phyloP scores from a whole-genome alignment of 139 green algal species.

The Haematococcus lacustris region DNA sequence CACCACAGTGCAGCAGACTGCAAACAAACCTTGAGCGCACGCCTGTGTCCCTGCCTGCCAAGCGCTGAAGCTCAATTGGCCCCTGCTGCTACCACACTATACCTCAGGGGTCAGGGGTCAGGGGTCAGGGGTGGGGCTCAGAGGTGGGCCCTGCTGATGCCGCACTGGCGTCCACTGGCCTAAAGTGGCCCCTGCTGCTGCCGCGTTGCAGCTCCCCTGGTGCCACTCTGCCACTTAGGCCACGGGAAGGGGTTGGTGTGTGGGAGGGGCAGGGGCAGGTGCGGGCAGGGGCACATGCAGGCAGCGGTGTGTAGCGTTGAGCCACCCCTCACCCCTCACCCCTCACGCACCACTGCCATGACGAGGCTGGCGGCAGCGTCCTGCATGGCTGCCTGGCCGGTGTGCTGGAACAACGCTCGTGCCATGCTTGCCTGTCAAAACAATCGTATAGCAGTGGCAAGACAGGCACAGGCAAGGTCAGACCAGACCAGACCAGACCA shows the following conservation, averaged over 20 bases:
- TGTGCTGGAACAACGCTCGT: not conserved
- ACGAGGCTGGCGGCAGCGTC: not conserved
- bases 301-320: no score
- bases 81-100: not conserved
- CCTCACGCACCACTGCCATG: not conserved
- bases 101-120: not conserved
- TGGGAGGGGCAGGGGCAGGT: not conserved
- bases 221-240: not conserved
- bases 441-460: not conserved
- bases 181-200: no score
- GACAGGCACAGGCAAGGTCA: not conserved
- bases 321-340: no score
- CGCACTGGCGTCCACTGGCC: not conserved
- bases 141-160: no score
- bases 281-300: no score
- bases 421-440: not conserved
- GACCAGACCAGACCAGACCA: no score
- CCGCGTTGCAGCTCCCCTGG: not conserved
- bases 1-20: not conserved
- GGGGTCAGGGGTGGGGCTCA: no score
- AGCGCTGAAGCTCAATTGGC: not conserved
- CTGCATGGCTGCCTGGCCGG: not conserved
- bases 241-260: not conserved
- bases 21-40: not conserved
- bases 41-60: no score